Evolutionary conservation across 1,284 basidiomycete genomes (phyloP).

Genomic region (Lentinula novae-zelandiae): DNA sequence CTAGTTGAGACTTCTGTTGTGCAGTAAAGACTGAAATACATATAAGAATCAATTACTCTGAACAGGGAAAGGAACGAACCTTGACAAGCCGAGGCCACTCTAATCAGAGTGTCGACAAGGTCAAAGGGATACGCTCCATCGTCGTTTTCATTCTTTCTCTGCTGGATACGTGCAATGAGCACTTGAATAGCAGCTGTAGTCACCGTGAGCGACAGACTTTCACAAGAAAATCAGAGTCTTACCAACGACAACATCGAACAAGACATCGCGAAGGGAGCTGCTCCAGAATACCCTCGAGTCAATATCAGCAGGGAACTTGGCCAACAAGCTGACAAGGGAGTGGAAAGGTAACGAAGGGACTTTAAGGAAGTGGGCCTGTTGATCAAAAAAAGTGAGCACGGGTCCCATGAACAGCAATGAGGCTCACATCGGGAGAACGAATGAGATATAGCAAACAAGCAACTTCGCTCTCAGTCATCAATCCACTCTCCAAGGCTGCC

Average conservation of each 20-base stretch:
- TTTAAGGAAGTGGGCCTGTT: conserved; percentile 78
- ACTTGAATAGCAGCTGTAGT: conserved; percentile 34
- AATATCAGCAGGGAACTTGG: conserved; percentile 69
- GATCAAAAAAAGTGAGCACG: conserved; percentile 10
- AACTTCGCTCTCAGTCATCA: conserved; percentile 64
- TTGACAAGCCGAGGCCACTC: conserved; percentile 50
- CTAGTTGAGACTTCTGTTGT: conserved; percentile 45
- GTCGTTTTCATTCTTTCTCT: conserved; percentile 21
- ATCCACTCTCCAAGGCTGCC: conserved; percentile 51
- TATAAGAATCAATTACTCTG: not conserved
- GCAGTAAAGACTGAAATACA: conserved; percentile 50
- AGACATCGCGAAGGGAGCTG: conserved; percentile 48
- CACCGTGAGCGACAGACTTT: not conserved
- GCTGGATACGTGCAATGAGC: conserved; percentile 31
- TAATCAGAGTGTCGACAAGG: conserved; percentile 46
- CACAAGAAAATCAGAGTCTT: conserved; percentile 7
- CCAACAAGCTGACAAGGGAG: conserved; percentile 63
- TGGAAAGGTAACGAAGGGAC: conserved; percentile 77
- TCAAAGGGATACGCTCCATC: conserved; percentile 27
- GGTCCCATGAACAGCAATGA: conserved; percentile 7
- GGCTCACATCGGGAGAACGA: conserved; percentile 66
- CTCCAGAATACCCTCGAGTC: conserved; percentile 74
- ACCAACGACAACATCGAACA: conserved; percentile 48
- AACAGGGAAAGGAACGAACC: conserved; percentile 33
- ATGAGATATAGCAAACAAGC: conserved; percentile 63